These are phyloP conservation scores for Trichoderma citrinoviride DNA, from an alignment of 2,329 filamentous ascomycete species.

Conservation along the genomic window DNA sequence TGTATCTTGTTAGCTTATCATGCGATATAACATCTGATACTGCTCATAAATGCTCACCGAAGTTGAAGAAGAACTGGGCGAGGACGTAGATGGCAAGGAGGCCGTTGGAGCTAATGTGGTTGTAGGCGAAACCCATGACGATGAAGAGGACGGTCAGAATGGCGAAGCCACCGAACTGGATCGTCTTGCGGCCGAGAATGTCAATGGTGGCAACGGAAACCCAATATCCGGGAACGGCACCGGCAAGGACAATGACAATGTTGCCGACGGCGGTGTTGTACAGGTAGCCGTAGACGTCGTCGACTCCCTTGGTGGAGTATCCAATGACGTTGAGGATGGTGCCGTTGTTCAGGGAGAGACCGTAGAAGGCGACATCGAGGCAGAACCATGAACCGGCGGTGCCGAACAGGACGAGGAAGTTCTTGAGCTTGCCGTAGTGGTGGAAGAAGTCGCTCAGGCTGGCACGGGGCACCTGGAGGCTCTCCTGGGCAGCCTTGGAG, in stretches of 20 bases:
- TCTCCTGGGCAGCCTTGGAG: constrained; percentile 50
- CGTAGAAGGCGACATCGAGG: constrained; percentile 62
- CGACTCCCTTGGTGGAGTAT: constrained; percentile 51
- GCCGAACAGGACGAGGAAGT: constrained; percentile 70
- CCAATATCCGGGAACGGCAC: constrained; percentile 81
- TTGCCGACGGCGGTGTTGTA: constrained; percentile 76
- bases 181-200: constrained; percentile 72
- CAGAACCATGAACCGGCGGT: constrained; percentile 84
- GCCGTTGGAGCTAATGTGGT: constrained; percentile 49
- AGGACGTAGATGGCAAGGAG: constrained; percentile 56
- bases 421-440: constrained; percentile 70
- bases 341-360: constrained; percentile 72
- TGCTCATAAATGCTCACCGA: constrained; percentile 34
- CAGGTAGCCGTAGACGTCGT: constrained; percentile 64
- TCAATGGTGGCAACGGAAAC: constrained; percentile 72
- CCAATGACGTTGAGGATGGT: constrained; percentile 70
- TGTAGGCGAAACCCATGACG: constrained; percentile 62
- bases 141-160: constrained; percentile 61
- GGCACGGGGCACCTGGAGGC: constrained; percentile 65
- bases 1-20: constrained; percentile 6
- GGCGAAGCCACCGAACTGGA: constrained; percentile 64
- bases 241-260: constrained; percentile 73
- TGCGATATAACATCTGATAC: neutral
- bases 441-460: constrained; percentile 67
- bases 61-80: constrained; percentile 60